Percentiles rank a stretch among this genome's conserved stretches.
These are phyloP conservation scores for Hanseniaspora nectarophila DNA, from an alignment of 805 yeast species.

Conservation along the genomic window DNA sequence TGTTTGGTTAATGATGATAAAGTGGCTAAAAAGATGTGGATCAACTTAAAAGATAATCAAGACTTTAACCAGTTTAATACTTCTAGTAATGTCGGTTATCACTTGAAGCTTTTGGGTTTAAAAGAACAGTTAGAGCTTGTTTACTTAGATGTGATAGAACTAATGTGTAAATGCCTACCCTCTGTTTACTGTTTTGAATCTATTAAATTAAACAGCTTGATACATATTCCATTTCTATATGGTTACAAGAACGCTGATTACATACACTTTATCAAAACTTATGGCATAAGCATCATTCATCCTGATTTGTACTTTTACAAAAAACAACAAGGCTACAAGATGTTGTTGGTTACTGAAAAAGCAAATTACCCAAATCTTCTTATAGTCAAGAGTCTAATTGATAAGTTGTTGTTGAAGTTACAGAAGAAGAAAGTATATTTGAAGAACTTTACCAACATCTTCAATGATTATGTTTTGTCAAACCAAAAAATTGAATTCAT, in stretches of 20 bases:
- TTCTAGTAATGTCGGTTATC: not conserved
- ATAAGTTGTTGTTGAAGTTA: not conserved
- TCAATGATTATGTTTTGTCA: not conserved
- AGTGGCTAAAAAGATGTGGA: not conserved
- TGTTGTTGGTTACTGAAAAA: constrained; percentile 17
- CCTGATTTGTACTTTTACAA: constrained; percentile 17
- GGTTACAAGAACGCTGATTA: constrained; percentile 22
- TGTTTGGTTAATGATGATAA: not conserved
- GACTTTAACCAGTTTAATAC: not conserved
- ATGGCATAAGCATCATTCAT: constrained; percentile 19
- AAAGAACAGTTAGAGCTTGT: not conserved
- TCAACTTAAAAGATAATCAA: not conserved
- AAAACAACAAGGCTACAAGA: not conserved
- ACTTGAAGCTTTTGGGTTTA: not conserved
- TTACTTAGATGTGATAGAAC: not conserved
- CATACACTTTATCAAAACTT: constrained; percentile 17
- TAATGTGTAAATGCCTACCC: not conserved
- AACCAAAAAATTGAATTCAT: not conserved
- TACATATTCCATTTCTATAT: constrained; percentile 18
- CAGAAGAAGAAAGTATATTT: not conserved
- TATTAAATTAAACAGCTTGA: not conserved
- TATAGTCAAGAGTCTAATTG: not conserved
- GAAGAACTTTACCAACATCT: constrained; percentile 17
- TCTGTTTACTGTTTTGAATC: not conserved
- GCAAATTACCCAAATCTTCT: constrained; percentile 15